Percentiles rank a stretch among this genome's conserved stretches.
Evolutionary conservation across 2,329 filamentous ascomycete species (phyloP).

Genomic region (Beauveria bassiana): DNA sequence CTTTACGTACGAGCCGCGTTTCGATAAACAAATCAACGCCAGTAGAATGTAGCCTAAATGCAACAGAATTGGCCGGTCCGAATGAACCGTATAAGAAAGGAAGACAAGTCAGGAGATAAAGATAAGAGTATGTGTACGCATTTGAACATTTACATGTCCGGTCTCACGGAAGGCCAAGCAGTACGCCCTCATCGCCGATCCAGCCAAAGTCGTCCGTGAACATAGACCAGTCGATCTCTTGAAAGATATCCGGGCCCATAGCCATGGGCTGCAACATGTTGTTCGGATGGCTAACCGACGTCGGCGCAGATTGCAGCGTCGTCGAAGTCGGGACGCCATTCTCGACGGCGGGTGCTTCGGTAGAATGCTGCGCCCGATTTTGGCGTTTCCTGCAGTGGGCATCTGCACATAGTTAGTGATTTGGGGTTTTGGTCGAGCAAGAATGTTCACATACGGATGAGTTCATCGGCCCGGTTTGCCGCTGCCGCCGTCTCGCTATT

Average conservation of each 20-base stretch:
- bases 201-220: conserved; percentile 45
- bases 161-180: conserved; percentile 20
- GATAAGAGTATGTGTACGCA: neutral
- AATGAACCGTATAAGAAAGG: neutral
- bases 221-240: conserved; percentile 42
- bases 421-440: neutral
- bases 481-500: conserved; percentile 19
- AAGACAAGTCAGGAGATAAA: too few species aligned
- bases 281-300: conserved; percentile 10
- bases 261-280: conserved; percentile 16
- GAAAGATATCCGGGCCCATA: conserved; percentile 27
- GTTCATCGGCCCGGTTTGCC: conserved; percentile 23
- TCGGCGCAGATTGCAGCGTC: neutral
- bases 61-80: neutral
- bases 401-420: neutral
- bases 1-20: neutral
- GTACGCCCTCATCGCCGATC: conserved; percentile 24
- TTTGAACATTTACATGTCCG: neutral
- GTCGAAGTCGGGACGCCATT: neutral
- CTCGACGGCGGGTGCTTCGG: neutral
- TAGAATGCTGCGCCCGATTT: neutral
- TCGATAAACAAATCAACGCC: neutral
- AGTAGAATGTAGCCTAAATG: neutral
- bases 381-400: neutral
- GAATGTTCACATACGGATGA: conserved; percentile 20